phyloP scores from a whole-genome alignment of 495 filamentous ascomycete genomes.

The Penicillium goetzii region DNA sequence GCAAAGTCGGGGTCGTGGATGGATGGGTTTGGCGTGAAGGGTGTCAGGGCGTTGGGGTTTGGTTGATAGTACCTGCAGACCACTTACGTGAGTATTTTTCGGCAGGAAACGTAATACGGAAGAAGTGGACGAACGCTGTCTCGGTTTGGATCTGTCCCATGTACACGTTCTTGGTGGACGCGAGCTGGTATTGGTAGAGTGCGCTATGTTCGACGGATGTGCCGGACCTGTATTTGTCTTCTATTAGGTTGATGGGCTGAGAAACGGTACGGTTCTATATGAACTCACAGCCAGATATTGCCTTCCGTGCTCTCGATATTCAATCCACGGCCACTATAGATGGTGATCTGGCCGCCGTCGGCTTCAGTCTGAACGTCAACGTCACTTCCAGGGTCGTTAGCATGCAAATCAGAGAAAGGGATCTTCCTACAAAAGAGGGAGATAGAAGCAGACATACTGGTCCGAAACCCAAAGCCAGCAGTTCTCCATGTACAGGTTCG shows the following conservation, averaged over 20 bases:
- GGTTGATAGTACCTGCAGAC: neutral
- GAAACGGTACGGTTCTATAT: neutral
- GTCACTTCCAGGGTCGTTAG: neutral
- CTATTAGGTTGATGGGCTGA: neutral
- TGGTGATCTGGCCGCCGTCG: neutral
- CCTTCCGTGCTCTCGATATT: neutral
- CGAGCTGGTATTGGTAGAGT: neutral
- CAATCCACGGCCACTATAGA: neutral
- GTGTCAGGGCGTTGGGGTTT: neutral
- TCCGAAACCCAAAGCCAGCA: conserved; percentile 1
- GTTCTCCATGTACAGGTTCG: neutral
- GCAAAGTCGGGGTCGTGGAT: neutral
- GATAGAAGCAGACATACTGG: neutral
- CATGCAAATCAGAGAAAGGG: neutral
- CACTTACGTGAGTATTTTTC: neutral
- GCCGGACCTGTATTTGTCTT: neutral
- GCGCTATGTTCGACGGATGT: neutral
- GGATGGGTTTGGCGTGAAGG: neutral
- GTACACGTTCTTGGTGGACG: neutral
- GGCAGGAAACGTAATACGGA: neutral
- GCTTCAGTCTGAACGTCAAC: neutral
- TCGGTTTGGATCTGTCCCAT: neutral
- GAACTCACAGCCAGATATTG: neutral
- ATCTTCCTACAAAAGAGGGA: neutral
- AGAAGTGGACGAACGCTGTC: neutral